Percentiles rank a stretch among this genome's conserved stretches.
These are phyloP conservation scores for Ceratocystis cubensis DNA, from an alignment of 2,329 filamentous ascomycete species.

Conservation along the genomic window DNA sequence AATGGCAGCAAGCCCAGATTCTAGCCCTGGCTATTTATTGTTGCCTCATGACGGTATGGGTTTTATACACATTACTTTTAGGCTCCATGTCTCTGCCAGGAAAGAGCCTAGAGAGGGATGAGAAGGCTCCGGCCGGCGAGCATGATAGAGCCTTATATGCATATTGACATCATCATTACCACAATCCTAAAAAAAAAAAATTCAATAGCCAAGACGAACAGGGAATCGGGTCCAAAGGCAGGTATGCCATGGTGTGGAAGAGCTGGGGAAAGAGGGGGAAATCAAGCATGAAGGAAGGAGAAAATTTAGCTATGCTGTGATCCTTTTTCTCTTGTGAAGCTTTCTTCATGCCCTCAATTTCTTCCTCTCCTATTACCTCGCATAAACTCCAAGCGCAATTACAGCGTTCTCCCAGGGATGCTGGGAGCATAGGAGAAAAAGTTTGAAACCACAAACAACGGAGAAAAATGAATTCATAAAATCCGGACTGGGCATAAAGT, in stretches of 20 bases:
- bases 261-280: background rate
- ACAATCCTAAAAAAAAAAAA: background rate
- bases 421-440: background rate
- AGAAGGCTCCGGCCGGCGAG: background rate
- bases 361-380: background rate
- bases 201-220: background rate
- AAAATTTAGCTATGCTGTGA: background rate
- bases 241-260: background rate
- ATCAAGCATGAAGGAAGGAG: background rate
- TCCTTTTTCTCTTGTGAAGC: background rate
- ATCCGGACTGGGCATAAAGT: background rate
- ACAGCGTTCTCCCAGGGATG: background rate
- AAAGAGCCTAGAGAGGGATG: background rate
- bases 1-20: background rate
- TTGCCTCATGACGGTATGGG: background rate
- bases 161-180: background rate
- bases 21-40: background rate
- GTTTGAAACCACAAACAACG: background rate
- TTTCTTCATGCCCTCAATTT: background rate
- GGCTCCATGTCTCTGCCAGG: background rate
- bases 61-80: background rate
- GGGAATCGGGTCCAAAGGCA: background rate
- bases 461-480: background rate
- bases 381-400: background rate
- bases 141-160: slow-evolving; percentile 3